phyloP scores from a whole-genome alignment of 1,284 basidiomycete genomes.

The Xerocomus minutiporus region DNA sequence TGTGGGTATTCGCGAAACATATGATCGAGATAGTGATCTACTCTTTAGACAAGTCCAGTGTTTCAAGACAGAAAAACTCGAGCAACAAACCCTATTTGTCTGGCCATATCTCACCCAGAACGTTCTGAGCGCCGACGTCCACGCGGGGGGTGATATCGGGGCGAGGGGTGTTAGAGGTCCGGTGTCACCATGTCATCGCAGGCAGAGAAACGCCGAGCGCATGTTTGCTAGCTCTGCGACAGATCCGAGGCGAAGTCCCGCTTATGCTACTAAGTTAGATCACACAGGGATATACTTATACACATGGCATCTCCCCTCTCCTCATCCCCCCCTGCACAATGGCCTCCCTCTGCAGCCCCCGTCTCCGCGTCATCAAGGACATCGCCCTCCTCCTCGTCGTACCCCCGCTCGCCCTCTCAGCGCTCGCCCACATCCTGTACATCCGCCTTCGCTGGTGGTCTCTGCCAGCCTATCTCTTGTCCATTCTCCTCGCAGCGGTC shows the following conservation, averaged over 20 bases:
- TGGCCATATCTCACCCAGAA: not conserved
- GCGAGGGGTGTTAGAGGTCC: too few relatives aligned
- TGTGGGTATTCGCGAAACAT: not conserved
- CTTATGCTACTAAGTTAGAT: not conserved
- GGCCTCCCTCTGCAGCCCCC: slow-evolving; percentile 16
- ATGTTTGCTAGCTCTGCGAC: not conserved
- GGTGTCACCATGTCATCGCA: slow-evolving; percentile 1
- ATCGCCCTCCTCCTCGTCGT: slow-evolving; percentile 14
- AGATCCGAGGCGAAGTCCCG: not conserved
- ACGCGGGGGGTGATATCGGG: not conserved
- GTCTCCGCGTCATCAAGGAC: slow-evolving; percentile 26
- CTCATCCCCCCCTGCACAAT: not conserved
- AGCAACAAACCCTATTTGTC: too few relatives aligned
- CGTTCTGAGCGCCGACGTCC: not conserved
- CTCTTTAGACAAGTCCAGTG: not conserved
- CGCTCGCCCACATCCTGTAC: slow-evolving; percentile 5
- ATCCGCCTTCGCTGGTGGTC: slow-evolving; percentile 25
- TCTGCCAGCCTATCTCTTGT: slow-evolving; percentile 37
- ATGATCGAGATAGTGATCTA: not conserved
- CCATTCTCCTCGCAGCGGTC: slow-evolving; percentile 40
- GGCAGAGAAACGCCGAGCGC: slow-evolving; percentile 11
- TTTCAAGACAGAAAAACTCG: not conserved
- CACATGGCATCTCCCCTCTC: not conserved
- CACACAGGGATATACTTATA: slow-evolving; percentile 19
- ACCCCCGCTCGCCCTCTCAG: slow-evolving; percentile 19